Percentiles rank a stretch among this genome's conserved stretches.
phyloP scores from a whole-genome alignment of 2,329 filamentous ascomycete species.

The Stagonosporopsis chrysanthemi region DNA sequence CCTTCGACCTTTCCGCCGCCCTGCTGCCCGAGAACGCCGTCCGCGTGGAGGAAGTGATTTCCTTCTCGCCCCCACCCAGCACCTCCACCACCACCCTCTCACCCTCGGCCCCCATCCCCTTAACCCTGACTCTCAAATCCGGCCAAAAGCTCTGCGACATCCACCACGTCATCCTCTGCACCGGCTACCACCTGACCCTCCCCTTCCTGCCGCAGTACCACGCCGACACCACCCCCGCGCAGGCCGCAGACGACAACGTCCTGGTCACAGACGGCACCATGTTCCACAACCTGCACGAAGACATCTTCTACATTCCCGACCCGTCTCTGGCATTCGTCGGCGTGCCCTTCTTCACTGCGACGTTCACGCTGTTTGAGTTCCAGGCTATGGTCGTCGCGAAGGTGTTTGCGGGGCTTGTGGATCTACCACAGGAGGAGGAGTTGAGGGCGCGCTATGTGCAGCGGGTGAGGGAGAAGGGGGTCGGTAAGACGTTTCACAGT shows the following conservation, averaged over 20 bases:
- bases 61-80: slow-evolving; percentile 50
- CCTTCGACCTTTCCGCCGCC: slow-evolving; percentile 64
- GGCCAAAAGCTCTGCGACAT: slow-evolving; percentile 63
- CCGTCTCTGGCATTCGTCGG: slow-evolving; percentile 70
- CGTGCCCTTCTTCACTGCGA: slow-evolving; percentile 70
- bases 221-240: slow-evolving; percentile 52
- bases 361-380: slow-evolving; percentile 74
- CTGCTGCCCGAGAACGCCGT: slow-evolving; percentile 63
- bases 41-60: slow-evolving; percentile 61
- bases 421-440: slow-evolving; percentile 54
- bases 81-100: slow-evolving; percentile 4
- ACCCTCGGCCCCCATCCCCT: slow-evolving; percentile 55
- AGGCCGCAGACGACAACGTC: slow-evolving; percentile 60
- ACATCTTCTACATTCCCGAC: slow-evolving; percentile 75
- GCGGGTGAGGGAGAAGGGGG: slow-evolving; percentile 49
- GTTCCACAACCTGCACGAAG: slow-evolving; percentile 71
- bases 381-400: slow-evolving; percentile 69
- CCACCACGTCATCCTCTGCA: slow-evolving; percentile 69
- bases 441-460: slow-evolving; percentile 55
- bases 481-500: slow-evolving; percentile 56
- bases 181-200: slow-evolving; percentile 72
- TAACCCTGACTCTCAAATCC: slow-evolving; percentile 61
- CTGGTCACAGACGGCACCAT: slow-evolving; percentile 71
- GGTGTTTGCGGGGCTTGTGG: slow-evolving; percentile 61
- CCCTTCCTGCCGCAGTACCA: slow-evolving; percentile 67